Percentiles rank a stretch among this genome's conserved stretches.
phyloP scores from a whole-genome alignment of 306 rosid genomes.

The Clitoria ternatea region DNA sequence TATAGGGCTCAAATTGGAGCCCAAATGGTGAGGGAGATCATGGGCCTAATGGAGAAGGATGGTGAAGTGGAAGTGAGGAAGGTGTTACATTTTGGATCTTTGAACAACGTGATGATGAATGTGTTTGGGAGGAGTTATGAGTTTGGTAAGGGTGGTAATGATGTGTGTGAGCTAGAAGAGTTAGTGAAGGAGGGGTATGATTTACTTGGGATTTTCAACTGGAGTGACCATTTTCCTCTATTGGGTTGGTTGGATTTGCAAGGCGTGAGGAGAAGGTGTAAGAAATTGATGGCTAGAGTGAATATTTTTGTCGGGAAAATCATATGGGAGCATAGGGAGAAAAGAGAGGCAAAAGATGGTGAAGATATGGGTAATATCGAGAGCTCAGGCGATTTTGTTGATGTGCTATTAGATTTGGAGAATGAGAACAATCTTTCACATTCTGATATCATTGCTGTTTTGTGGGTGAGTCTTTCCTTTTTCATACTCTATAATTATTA shows the following conservation, averaged over 20 bases:
- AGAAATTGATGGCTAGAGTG: conserved; percentile 40
- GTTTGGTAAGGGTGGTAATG: conserved; percentile 31
- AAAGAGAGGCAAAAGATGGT: not conserved
- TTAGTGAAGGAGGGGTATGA: conserved; percentile 76
- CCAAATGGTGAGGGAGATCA: conserved; percentile 36
- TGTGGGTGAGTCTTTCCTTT: conserved; percentile 48
- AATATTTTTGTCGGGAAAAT: conserved; percentile 63
- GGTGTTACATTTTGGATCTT: conserved; percentile 52
- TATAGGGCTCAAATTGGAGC: conserved; percentile 31
- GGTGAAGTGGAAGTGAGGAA: conserved; percentile 49
- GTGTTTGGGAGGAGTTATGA: conserved; percentile 69
- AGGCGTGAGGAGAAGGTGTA: conserved; percentile 65
- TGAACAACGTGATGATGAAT: conserved; percentile 61
- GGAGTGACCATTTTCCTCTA: conserved; percentile 77
- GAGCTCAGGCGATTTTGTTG: conserved; percentile 59
- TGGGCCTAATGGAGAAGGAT: conserved; percentile 31
- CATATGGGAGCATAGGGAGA: conserved; percentile 51
- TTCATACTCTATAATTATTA: no score
- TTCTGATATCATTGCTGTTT: conserved; percentile 71
- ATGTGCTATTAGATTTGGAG: conserved; percentile 63
- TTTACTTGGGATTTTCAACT: conserved; percentile 64
- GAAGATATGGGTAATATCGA: not conserved
- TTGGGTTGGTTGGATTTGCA: conserved; percentile 62
- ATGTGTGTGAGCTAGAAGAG: conserved; percentile 44
- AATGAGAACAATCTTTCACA: conserved; percentile 49